These are phyloP conservation scores for Metschnikowia koreensis DNA, from an alignment of 805 yeast genomes.

Conservation along the genomic window DNA sequence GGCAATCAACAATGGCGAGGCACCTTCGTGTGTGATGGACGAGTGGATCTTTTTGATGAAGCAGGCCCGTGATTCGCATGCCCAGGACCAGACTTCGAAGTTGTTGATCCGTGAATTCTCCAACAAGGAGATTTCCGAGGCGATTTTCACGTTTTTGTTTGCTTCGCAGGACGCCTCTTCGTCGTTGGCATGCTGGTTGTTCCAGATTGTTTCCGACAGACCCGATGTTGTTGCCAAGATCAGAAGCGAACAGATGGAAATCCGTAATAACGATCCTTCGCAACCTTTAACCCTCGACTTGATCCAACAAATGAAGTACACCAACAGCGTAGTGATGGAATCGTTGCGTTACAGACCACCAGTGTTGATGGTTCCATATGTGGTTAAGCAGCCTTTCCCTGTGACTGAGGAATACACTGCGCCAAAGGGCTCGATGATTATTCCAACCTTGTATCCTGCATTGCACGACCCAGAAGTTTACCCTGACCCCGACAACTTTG, in stretches of 20 bases:
- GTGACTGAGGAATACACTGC: slow-evolving; percentile 81
- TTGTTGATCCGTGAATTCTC: slow-evolving; percentile 76
- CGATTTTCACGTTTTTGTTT: slow-evolving; percentile 91
- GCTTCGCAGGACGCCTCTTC: slow-evolving; percentile 99
- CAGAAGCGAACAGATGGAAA: slow-evolving; percentile 85
- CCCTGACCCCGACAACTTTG: slow-evolving; percentile 88
- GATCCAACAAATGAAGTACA: slow-evolving; percentile 84
- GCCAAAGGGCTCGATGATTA: slow-evolving; percentile 96
- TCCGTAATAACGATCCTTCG: slow-evolving; percentile 74
- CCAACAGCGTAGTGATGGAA: slow-evolving; percentile 88
- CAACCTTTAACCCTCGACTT: slow-evolving; percentile 63
- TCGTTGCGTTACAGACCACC: slow-evolving; percentile 95
- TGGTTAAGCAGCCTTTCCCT: slow-evolving; percentile 83
- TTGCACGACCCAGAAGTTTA: slow-evolving; percentile 97
- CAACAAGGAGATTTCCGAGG: slow-evolving; percentile 91
- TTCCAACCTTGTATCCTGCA: slow-evolving; percentile 93
- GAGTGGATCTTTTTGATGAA: slow-evolving; percentile 90
- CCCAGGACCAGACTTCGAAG: slow-evolving; percentile 52
- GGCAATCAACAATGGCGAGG: slow-evolving; percentile 70
- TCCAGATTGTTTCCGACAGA: slow-evolving; percentile 93
- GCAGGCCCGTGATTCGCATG: slow-evolving; percentile 57
- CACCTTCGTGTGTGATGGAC: slow-evolving; percentile 88
- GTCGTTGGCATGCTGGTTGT: slow-evolving; percentile 95
- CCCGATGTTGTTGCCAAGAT: slow-evolving; percentile 85
- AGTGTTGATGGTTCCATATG: slow-evolving; percentile 96